Evolutionary conservation across 306 rosid species (phyloP).

Genomic region (Dalbergia cultrata): DNA sequence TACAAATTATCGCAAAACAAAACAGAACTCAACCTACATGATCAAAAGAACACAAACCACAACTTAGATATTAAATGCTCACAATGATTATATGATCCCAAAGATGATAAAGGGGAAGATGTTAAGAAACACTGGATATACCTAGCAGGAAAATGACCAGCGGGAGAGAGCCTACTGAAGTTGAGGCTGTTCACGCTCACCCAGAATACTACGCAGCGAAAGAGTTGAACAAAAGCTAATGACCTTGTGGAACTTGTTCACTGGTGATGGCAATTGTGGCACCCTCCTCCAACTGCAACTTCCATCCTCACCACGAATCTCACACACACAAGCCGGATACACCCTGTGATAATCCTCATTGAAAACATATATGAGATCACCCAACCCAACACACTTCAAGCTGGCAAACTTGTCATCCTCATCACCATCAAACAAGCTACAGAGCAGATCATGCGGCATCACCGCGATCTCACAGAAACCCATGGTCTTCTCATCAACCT

Average conservation of each 20-base stretch:
- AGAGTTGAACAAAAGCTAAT: conserved; percentile 77
- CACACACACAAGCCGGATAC: conserved; percentile 86
- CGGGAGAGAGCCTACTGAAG: conserved; percentile 33
- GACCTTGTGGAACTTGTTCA: conserved; percentile 80
- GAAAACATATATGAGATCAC: conserved; percentile 79
- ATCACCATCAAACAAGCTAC: conserved; percentile 73
- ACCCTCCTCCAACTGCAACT: conserved; percentile 73
- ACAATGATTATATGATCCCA: background rate
- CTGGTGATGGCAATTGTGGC: conserved; percentile 74
- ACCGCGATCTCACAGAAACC: conserved; percentile 65
- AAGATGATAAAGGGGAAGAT: background rate
- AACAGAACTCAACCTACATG: background rate
- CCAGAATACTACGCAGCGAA: conserved; percentile 61
- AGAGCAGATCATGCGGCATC: conserved; percentile 78
- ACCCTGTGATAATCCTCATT: conserved; percentile 75
- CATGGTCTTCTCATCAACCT: conserved; percentile 72
- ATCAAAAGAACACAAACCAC: background rate
- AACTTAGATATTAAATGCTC: background rate
- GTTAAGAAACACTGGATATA: conserved; percentile 14
- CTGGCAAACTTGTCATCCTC: conserved; percentile 84
- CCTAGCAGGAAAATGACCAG: conserved; percentile 45
- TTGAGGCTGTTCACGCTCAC: conserved; percentile 44
- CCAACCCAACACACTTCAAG: conserved; percentile 84
- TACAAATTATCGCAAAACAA: background rate
- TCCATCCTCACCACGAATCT: conserved; percentile 59